Conservation (phyloP, 805 yeast genomes). For the Yarrowia keelungensis region DNA sequence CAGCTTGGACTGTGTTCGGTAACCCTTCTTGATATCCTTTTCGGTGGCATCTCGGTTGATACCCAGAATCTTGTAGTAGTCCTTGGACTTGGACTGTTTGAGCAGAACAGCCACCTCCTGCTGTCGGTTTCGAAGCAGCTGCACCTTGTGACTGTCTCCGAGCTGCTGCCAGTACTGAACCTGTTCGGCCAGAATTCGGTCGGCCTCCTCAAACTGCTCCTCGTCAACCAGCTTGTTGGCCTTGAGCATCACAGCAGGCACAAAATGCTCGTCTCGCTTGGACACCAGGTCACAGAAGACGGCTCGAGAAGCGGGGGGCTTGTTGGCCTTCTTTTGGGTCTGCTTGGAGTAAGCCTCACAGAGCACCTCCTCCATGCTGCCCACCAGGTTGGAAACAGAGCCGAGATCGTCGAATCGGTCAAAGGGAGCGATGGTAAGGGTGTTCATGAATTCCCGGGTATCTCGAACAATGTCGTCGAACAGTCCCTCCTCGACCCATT, state of each 20-base stretch:
- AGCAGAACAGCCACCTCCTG: constrained; percentile 43
- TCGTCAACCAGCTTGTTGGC: constrained; percentile 42
- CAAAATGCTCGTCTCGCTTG: constrained; percentile 47
- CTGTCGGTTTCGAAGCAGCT: constrained; percentile 41
- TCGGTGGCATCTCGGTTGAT: constrained; percentile 71
- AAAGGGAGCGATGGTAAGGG: constrained; percentile 4
- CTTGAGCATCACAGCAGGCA: constrained; percentile 50
- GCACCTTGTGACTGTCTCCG: constrained; percentile 39
- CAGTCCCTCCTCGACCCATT: constrained; percentile 39
- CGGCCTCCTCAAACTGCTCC: constrained; percentile 44
- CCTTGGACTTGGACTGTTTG: constrained; percentile 57
- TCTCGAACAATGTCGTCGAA: constrained; percentile 40
- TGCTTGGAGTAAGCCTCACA: constrained; percentile 54
- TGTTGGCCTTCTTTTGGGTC: constrained; percentile 37
- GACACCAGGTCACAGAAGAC: constrained; percentile 47
- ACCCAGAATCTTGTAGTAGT: constrained; percentile 81
- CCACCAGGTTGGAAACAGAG: constrained; percentile 41
- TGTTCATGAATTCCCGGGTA: constrained; percentile 36
- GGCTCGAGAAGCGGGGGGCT: constrained; percentile 46
- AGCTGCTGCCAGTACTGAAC: constrained; percentile 40
- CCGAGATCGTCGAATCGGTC: constrained; percentile 18
- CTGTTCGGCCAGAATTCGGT: constrained; percentile 41
- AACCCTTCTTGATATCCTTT: constrained; percentile 77
- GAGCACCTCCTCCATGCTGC: constrained; percentile 51
- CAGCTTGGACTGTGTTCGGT: constrained; percentile 75